Base-by-base conservation (phyloP, 2,329 filamentous ascomycete genomes). In the Ceratocystis huliohia region DNA sequence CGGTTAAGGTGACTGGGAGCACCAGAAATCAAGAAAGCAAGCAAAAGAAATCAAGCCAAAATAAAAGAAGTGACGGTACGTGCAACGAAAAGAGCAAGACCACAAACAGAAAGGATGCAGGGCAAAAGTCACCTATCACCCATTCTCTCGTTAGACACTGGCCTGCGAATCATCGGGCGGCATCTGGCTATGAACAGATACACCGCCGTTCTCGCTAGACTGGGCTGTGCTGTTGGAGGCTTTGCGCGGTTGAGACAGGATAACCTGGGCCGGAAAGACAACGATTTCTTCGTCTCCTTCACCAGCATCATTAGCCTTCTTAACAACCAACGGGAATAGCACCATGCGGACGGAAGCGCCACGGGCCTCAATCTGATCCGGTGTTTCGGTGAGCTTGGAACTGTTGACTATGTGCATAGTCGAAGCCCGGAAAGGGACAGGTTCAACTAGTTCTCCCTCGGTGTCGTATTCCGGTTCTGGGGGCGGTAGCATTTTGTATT, bases 401-500 rank as follows among this genome's bases (percentile, higher is more conserved):
- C 90, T 88, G 78, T 96, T 93, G 73, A 94, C 95, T 93, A 99
- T 97, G 72, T 96, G 84, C 41, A 88, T 84, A 22, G 66, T 68
- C n/a, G 64, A 53, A 1, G 93, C 88, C 73, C 96, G 96, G 83
- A 99, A 99, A 68, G 85, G 82, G 8, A 97, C 90, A 66, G 92
- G 93, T 65, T 89, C 88, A 17, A 87, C 82, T 7, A 99, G 83
- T 73, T 97, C 93, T 71, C 94, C 94, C 69, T 94, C 91, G 71
- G 86, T 88, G 75, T 97, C 92, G 76, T 96, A 97, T 75, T 96
- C 91, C 25, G 94, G 94, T 75, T 94, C 90, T 66, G 96, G 81
- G 3, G 94, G 94, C 33, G 94, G 93, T 20, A 97, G 85, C 93
- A 99, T 99, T 79, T 96, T 94, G 79, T 96, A 99, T 78, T 97